These are phyloP conservation scores for Quercus berberidifolia DNA, from an alignment of 306 rosid species.

Conservation along the genomic window DNA sequence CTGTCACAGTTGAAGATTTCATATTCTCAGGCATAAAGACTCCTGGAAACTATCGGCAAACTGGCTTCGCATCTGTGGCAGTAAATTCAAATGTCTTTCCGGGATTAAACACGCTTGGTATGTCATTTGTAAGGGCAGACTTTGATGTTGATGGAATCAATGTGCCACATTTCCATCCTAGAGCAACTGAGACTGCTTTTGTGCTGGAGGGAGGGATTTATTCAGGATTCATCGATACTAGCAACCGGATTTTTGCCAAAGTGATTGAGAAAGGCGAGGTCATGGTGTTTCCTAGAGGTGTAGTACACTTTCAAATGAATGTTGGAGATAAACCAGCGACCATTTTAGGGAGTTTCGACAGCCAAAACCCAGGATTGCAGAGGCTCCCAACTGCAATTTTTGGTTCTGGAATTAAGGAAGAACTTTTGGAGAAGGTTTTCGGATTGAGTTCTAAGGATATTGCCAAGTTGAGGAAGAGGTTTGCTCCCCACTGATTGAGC, in stretches of 20 bases:
- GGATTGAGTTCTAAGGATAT: conserved; percentile 66
- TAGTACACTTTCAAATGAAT: conserved; percentile 89
- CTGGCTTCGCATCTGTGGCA: conserved; percentile 53
- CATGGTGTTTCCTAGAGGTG: conserved; percentile 85
- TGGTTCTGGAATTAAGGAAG: conserved; percentile 72
- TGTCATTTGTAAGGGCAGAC: conserved; percentile 82
- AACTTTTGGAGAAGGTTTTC: conserved; percentile 84
- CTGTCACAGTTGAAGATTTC: conserved; percentile 67
- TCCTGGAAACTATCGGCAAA: conserved; percentile 53
- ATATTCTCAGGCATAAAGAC: conserved; percentile 60
- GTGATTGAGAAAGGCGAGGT: conserved; percentile 89
- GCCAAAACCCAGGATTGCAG: conserved; percentile 86
- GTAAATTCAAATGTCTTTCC: conserved; percentile 76
- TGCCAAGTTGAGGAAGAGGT: conserved; percentile 54
- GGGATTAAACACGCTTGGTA: conserved; percentile 87
- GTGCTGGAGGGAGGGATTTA: conserved; percentile 75
- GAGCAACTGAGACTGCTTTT: conserved; percentile 80
- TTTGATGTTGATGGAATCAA: conserved; percentile 75
- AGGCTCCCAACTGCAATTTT: conserved; percentile 66
- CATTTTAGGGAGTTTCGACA: conserved; percentile 75
- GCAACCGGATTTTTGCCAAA: conserved; percentile 62
- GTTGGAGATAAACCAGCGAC: conserved; percentile 81
- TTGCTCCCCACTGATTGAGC: conserved; percentile 35
- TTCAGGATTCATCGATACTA: conserved; percentile 79
- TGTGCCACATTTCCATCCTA: conserved; percentile 82